A percentile compares a stretch with the other conserved stretches of the same genome.
phyloP scores from a whole-genome alignment of 2,329 filamentous ascomycete genomes.

The Xylaria sp. region DNA sequence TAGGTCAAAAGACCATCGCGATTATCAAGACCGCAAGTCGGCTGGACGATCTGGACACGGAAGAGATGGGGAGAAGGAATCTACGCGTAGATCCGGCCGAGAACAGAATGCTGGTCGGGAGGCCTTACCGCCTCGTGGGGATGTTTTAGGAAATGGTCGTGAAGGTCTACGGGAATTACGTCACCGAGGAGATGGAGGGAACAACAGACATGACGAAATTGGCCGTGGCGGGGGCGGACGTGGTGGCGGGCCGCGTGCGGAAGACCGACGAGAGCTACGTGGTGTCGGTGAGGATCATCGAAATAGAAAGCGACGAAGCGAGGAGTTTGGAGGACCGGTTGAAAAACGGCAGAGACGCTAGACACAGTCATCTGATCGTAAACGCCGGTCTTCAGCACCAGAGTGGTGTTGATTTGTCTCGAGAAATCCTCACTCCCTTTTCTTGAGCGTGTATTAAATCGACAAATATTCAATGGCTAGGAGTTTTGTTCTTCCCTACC shows the following conservation, averaged over 20 bases:
- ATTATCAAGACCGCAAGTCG: slow-evolving; percentile 48
- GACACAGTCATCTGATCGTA: slow-evolving; percentile 8
- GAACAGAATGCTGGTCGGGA: slow-evolving; percentile 44
- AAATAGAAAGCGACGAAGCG: slow-evolving; percentile 59
- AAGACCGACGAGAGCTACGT: slow-evolving; percentile 51
- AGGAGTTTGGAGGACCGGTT: slow-evolving; percentile 55
- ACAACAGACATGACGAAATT: slow-evolving; percentile 49
- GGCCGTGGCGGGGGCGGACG: slow-evolving; percentile 49
- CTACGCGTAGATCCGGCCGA: slow-evolving; percentile 46
- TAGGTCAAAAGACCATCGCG: slow-evolving; percentile 51
- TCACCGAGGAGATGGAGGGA: slow-evolving; percentile 47
- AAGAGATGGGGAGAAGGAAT: slow-evolving; percentile 49
- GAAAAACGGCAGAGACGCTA: slow-evolving; percentile 66
- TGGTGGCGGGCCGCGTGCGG: slow-evolving; percentile 52
- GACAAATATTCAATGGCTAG: slow-evolving; percentile 25
- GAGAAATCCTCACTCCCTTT: slow-evolving; percentile 13
- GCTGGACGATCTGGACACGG: slow-evolving; percentile 42
- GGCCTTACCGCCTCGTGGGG: slow-evolving; percentile 39
- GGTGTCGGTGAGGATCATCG: slow-evolving; percentile 52
- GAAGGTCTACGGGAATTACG: slow-evolving; percentile 48
- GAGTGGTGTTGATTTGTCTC: slow-evolving; percentile 18
- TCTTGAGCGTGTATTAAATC: slow-evolving; percentile 35
- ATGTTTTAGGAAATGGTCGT: slow-evolving; percentile 44
- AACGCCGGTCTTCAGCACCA: slow-evolving; percentile 5
- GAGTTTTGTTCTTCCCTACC: slow-evolving; percentile 22